phyloP scores from a whole-genome alignment of 2,329 filamentous ascomycete species.

The Sporothrix mexicana region DNA sequence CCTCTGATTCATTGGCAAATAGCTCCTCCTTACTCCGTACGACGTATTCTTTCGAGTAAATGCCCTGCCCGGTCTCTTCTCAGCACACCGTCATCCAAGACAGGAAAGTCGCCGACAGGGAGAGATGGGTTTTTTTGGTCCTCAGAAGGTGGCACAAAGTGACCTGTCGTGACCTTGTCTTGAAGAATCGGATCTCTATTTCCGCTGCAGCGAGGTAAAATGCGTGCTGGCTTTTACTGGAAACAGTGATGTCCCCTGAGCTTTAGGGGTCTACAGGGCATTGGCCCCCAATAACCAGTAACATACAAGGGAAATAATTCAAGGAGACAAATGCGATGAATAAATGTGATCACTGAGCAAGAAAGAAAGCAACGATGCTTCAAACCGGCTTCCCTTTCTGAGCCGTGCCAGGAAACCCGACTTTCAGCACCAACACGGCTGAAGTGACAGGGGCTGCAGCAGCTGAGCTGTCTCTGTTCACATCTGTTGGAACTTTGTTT shows the following conservation, averaged over 20 bases:
- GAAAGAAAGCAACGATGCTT: neutral
- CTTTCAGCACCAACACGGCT: neutral
- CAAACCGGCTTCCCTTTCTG: conserved; percentile 10
- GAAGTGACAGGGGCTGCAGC: neutral
- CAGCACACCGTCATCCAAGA: conserved; percentile 17
- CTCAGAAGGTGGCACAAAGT: neutral
- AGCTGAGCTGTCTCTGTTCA: neutral
- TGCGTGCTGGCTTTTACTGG: neutral
- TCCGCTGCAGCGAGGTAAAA: neutral
- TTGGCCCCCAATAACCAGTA: neutral
- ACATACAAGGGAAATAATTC: neutral
- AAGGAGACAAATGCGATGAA: neutral
- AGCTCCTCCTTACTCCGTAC: too few species aligned
- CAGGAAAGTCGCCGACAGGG: conserved; percentile 18
- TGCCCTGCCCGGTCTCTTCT: neutral
- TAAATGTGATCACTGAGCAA: neutral
- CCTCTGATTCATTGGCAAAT: neutral
- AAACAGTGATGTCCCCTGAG: too few species aligned
- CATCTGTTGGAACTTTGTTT: neutral
- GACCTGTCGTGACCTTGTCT: neutral
- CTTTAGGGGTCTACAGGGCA: neutral
- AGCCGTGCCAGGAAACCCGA: neutral
- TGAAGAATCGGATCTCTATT: neutral
- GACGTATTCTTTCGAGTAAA: too few species aligned
- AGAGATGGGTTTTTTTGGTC: neutral